A percentile compares a stretch with the other conserved stretches of the same genome.
Conservation (phyloP, 768 basidiomycete species). For the Pisolithus sp. region DNA sequence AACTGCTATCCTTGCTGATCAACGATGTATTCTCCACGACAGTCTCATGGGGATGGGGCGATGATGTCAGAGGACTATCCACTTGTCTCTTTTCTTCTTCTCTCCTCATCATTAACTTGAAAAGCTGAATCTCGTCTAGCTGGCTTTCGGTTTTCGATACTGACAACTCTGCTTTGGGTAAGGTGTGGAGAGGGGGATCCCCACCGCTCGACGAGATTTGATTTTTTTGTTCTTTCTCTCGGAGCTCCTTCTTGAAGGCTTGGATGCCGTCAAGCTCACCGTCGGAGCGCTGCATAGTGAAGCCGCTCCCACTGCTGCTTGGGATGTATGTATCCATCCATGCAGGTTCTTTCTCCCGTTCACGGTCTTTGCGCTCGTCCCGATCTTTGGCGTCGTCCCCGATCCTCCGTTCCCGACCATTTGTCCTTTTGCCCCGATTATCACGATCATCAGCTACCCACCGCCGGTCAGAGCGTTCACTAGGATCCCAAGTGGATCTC, state of each 20-base stretch:
- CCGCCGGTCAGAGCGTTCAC: constrained; percentile 40
- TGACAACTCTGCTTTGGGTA: constrained; percentile 17
- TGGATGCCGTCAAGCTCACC: constrained; percentile 81
- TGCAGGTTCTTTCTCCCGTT: constrained; percentile 79
- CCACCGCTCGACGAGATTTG: constrained; percentile 6
- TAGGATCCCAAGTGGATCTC: constrained; percentile 42
- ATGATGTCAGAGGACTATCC: constrained; percentile 13
- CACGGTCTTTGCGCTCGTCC: constrained; percentile 44
- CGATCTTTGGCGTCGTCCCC: constrained; percentile 44
- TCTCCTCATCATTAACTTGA: constrained; percentile 77
- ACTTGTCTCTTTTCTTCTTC: constrained; percentile 50
- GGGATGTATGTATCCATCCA: constrained; percentile 92
- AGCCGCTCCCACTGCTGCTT: constrained; percentile 48
- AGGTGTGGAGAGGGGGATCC: constrained; percentile 6
- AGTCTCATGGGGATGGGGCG: background rate
- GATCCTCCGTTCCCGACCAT: constrained; percentile 53
- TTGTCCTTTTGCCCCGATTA: constrained; percentile 49
- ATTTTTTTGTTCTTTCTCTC: constrained; percentile 63
- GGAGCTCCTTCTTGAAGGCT: constrained; percentile 81
- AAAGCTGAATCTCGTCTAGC: constrained; percentile 78
- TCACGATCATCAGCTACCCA: constrained; percentile 74
- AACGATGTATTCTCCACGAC: constrained; percentile 10
- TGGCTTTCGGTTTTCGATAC: constrained; percentile 27
- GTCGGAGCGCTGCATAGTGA: constrained; percentile 52
- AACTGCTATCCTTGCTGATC: constrained; percentile 6